phyloP scores from a whole-genome alignment of 1,284 basidiomycete species.

The Cystobasidiaceae sp. region DNA sequence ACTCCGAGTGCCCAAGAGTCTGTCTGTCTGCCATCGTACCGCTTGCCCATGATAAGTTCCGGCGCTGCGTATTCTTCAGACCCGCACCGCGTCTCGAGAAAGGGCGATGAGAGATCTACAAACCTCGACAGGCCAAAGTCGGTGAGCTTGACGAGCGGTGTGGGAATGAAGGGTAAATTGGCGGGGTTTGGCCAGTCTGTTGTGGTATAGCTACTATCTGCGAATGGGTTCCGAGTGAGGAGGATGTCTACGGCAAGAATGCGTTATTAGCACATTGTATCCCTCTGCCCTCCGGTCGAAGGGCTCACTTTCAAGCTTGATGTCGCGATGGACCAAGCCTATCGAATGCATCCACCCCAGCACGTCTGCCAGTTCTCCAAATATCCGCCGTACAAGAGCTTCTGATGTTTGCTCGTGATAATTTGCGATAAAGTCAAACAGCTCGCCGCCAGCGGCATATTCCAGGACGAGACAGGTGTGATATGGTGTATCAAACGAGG shows the following conservation, averaged over 20 bases:
- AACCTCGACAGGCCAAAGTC: conserved; percentile 88
- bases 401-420: conserved; percentile 58
- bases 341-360: conserved; percentile 87
- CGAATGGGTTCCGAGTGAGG: conserved; percentile 52
- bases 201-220: conserved; percentile 34
- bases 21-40: conserved; percentile 79
- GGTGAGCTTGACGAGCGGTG: conserved; percentile 74
- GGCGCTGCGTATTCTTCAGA: conserved; percentile 88
- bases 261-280: not conserved
- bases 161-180: conserved; percentile 49
- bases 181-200: conserved; percentile 45
- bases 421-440: conserved; percentile 68
- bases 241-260: conserved; percentile 56
- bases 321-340: conserved; percentile 81
- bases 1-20: conserved; percentile 87
- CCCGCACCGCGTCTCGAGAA: conserved; percentile 79
- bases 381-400: conserved; percentile 65
- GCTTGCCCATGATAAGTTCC: conserved; percentile 70
- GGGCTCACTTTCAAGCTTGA: conserved; percentile 83
- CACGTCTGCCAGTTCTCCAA: conserved; percentile 70
- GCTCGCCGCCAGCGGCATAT: conserved; percentile 71
- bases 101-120: conserved; percentile 63
- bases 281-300: not conserved
- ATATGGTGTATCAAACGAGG: conserved; percentile 65
- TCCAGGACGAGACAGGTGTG: conserved; percentile 80